These are phyloP conservation scores for Umbelopsis sp. DNA, from an alignment of 192 early-diverging fungal genomes.

Conservation along the genomic window DNA sequence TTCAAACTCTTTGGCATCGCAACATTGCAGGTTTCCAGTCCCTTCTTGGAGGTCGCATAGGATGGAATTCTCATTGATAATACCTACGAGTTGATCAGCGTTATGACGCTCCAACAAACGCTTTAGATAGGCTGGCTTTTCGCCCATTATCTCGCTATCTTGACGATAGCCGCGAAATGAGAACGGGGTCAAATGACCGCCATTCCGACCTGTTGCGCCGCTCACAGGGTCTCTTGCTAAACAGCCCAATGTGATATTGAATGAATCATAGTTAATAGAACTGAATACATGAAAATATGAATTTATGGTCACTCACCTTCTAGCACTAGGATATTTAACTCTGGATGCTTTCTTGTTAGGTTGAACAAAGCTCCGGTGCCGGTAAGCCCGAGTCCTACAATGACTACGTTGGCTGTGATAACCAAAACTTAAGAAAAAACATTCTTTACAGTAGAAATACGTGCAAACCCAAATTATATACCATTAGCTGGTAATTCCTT, in stretches of 20 bases:
- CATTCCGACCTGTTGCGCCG: constrained; percentile 2
- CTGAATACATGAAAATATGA: too few species aligned
- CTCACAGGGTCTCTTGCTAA: constrained; percentile 5
- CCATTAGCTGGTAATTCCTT: not conserved
- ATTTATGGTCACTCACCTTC: not conserved
- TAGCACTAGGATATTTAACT: not conserved
- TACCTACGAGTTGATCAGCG: not conserved
- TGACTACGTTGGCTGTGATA: not conserved
- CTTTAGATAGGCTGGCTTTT: not conserved
- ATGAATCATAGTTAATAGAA: too few species aligned
- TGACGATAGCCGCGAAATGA: not conserved
- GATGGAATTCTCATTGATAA: not conserved
- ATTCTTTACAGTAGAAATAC: not conserved
- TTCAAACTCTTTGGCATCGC: not conserved
- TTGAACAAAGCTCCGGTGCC: constrained; percentile 16
- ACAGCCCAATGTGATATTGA: not conserved
- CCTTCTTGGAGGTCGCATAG: not conserved
- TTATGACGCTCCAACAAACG: constrained; percentile 1
- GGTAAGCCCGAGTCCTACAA: not conserved
- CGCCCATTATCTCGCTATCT: not conserved
- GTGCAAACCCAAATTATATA: not conserved
- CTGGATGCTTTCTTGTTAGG: not conserved
- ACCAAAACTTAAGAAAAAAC: too few species aligned
- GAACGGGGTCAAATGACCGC: not conserved
- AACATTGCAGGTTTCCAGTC: not conserved